Percentiles rank a stretch among this genome's conserved stretches.
Evolutionary conservation across 2,329 filamentous ascomycete species (phyloP).

Genomic region (Metarhizium anisopliae): DNA sequence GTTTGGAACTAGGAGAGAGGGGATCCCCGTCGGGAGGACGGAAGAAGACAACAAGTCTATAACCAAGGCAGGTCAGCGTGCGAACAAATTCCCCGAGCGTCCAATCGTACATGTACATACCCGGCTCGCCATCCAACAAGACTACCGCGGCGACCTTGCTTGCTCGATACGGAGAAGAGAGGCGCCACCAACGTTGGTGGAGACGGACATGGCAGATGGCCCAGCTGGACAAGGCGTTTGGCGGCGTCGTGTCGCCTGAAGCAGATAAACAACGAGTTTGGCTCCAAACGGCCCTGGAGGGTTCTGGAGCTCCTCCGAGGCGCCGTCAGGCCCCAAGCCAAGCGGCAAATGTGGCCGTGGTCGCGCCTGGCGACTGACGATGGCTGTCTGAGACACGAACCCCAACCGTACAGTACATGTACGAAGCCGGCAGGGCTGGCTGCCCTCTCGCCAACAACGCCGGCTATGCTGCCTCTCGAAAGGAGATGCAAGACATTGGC

Average conservation of each 20-base stretch:
- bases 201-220: neutral
- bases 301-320: neutral
- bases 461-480: too few species aligned
- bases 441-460: too few species aligned
- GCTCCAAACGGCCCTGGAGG: neutral
- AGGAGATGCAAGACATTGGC: neutral
- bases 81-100: neutral
- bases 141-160: too few species aligned
- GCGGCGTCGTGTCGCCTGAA: too few species aligned
- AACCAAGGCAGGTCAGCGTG: neutral
- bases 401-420: too few species aligned
- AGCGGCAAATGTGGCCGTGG: neutral
- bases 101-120: too few species aligned
- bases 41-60: neutral
- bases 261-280: neutral
- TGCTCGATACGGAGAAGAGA: neutral
- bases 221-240: neutral
- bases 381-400: too few species aligned
- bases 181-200: neutral
- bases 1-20: neutral
- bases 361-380: too few species aligned
- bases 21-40: neutral
- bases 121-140: too few species aligned
- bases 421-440: too few species aligned
- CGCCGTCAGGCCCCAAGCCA: neutral